Conservation (phyloP, 139 green algal genomes). For the Spirogloea muscicola region DNA sequence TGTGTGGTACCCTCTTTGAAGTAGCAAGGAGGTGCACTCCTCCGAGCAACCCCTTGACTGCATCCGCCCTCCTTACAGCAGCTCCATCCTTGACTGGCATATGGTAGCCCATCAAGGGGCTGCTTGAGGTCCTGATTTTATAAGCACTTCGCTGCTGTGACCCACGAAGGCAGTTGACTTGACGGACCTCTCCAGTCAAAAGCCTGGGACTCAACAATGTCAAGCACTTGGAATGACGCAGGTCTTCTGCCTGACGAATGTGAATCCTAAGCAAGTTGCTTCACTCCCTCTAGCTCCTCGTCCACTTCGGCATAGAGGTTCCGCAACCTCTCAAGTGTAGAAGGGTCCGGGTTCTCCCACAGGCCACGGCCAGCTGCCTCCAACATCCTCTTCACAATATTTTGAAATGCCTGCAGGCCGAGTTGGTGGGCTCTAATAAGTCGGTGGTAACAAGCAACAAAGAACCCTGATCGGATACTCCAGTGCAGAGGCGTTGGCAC, state of each 20-base stretch:
- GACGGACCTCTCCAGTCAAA: no score
- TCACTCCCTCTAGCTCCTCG: conserved; percentile 84
- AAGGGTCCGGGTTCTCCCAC: conserved; percentile 76
- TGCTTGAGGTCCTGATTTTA: background rate
- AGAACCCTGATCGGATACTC: no score
- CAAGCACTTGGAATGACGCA: background rate
- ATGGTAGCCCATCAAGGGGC: background rate
- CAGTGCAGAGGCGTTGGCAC: no score
- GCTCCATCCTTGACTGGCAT: background rate
- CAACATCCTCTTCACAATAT: conserved; percentile 72
- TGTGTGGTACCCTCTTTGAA: no score
- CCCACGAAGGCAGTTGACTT: no score
- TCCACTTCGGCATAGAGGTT: conserved; percentile 83
- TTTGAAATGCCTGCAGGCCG: conserved; percentile 51
- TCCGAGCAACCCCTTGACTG: no score
- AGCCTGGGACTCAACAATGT: background rate
- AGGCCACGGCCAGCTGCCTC: conserved; percentile 89
- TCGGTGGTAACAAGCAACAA: no score
- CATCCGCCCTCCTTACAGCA: no score
- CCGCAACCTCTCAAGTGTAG: conserved; percentile 66
- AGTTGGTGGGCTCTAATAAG: background rate
- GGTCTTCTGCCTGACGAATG: background rate
- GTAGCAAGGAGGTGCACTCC: no score
- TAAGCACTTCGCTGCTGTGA: no score
- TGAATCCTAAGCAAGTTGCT: background rate